Percentiles rank a stretch among this genome's conserved stretches.
These are phyloP conservation scores for Moricandia arvensis DNA, from an alignment of 345 rosid species.

Conservation along the genomic window DNA sequence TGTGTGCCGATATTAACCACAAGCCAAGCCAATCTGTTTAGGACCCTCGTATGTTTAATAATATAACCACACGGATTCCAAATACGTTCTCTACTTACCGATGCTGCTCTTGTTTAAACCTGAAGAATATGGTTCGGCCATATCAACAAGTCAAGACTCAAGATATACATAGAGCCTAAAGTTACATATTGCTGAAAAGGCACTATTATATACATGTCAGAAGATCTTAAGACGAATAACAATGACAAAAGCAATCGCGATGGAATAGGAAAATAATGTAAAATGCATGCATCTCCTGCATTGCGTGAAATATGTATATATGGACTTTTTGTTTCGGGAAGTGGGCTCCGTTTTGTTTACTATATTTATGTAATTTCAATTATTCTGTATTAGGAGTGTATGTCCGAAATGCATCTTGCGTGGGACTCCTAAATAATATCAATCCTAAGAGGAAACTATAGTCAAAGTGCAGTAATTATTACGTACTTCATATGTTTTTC, in stretches of 20 bases:
- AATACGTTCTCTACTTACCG: neutral
- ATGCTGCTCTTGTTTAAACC: neutral
- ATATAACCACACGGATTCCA: neutral
- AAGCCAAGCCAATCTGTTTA: neutral
- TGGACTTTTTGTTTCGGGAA: neutral
- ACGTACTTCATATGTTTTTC: neutral
- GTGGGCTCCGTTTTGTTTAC: slow-evolving; percentile 13
- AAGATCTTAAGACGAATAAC: slow-evolving; percentile 16
- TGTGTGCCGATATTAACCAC: neutral
- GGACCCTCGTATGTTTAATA: neutral
- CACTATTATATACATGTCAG: neutral
- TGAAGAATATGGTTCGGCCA: neutral
- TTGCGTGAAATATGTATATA: slow-evolving; percentile 12
- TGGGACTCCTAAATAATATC: neutral
- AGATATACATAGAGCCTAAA: neutral
- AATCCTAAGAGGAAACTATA: neutral
- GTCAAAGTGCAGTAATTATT: neutral
- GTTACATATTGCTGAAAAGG: neutral
- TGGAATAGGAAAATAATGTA: slow-evolving; percentile 12
- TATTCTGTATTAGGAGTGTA: slow-evolving; percentile 12
- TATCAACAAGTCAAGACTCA: neutral
- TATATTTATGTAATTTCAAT: slow-evolving; percentile 14
- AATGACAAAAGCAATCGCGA: slow-evolving; percentile 27
- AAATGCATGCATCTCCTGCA: slow-evolving; percentile 29
- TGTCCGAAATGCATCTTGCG: slow-evolving; percentile 11